These are phyloP conservation scores for Talaromyces sp. DNA, from an alignment of 2,329 filamentous ascomycete species.

Conservation along the genomic window DNA sequence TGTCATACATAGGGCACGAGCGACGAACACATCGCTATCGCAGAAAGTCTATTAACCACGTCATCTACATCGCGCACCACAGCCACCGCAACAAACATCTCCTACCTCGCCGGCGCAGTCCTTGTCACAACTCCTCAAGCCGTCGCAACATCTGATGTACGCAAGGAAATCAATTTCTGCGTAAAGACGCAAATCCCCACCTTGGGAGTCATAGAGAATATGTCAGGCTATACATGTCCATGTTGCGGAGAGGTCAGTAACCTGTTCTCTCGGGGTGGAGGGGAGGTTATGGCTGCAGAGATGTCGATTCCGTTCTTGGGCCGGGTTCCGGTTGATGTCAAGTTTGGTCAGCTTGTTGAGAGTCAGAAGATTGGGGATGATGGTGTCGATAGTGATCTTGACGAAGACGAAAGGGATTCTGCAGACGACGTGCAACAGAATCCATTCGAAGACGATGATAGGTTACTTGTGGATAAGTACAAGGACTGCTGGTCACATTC, in stretches of 20 bases:
- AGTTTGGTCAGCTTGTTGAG: conserved; percentile 83
- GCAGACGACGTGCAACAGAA: conserved; percentile 5
- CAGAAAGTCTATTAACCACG: conserved; percentile 67
- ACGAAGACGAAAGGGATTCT: conserved; percentile 11
- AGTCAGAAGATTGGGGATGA: conserved; percentile 35
- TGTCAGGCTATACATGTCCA: conserved; percentile 57
- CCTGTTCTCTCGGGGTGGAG: conserved; percentile 87
- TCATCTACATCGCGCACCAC: conserved; percentile 25
- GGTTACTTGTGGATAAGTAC: conserved; percentile 40
- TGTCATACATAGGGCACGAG: conserved; percentile 40
- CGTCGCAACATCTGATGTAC: conserved; percentile 85
- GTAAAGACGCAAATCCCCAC: conserved; percentile 72
- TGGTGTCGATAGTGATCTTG: conserved; percentile 23
- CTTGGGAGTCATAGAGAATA: conserved; percentile 92
- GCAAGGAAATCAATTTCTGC: conserved; percentile 93
- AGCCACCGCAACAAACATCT: conserved; percentile 26
- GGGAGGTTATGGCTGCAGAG: conserved; percentile 80
- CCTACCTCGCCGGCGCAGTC: conserved; percentile 77
- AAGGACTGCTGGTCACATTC: conserved; percentile 40
- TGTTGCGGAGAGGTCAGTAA: conserved; percentile 79
- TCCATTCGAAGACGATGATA: conserved; percentile 22
- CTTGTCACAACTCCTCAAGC: conserved; percentile 96
- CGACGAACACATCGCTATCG: conserved; percentile 93
- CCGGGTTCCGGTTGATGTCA: conserved; percentile 83
- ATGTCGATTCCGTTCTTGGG: conserved; percentile 81